Evolutionary conservation across 371 early-diverging fungal species (phyloP).

Genomic region (Lichtheimia hyalospora): DNA sequence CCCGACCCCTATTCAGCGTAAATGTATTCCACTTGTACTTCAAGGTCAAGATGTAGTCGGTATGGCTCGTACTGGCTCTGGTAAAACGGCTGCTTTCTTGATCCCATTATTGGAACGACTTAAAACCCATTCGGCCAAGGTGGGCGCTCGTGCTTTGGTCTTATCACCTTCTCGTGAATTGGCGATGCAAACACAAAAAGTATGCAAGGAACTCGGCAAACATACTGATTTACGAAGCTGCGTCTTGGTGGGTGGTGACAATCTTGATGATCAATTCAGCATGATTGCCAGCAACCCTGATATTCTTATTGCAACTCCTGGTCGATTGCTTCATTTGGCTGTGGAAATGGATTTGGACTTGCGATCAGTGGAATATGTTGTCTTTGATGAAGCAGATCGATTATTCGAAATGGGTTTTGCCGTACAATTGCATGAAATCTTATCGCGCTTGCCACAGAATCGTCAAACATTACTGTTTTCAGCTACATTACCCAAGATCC

Average conservation of each 20-base stretch:
- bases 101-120: slow-evolving; percentile 93
- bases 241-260: slow-evolving; percentile 96
- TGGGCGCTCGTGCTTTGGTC: slow-evolving; percentile 86
- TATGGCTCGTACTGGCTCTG: slow-evolving; percentile 98
- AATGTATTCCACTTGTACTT: slow-evolving; percentile 90
- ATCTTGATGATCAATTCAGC: slow-evolving; percentile 90
- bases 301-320: slow-evolving; percentile 97
- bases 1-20: slow-evolving; percentile 99
- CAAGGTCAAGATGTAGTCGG: slow-evolving; percentile 94
- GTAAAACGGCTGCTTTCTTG: slow-evolving; percentile 97
- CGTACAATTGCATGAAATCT: slow-evolving; percentile 91
- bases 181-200: slow-evolving; percentile 95
- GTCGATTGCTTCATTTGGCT: slow-evolving; percentile 94
- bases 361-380: slow-evolving; percentile 90
- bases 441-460: slow-evolving; percentile 76
- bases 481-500: slow-evolving; percentile 89
- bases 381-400: slow-evolving; percentile 99
- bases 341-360: slow-evolving; percentile 92
- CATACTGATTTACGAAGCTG: slow-evolving; percentile 88
- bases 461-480: slow-evolving; percentile 95
- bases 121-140: slow-evolving; percentile 85
- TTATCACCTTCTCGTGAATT: slow-evolving; percentile 95
- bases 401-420: slow-evolving; percentile 98
- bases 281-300: slow-evolving; percentile 93
- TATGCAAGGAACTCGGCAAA: slow-evolving; percentile 86